Evolutionary conservation across 2,329 filamentous ascomycete genomes (phyloP), one percentile per base, ranked within the genome.

Genomic region (Colletotrichum scovillei): DNA sequence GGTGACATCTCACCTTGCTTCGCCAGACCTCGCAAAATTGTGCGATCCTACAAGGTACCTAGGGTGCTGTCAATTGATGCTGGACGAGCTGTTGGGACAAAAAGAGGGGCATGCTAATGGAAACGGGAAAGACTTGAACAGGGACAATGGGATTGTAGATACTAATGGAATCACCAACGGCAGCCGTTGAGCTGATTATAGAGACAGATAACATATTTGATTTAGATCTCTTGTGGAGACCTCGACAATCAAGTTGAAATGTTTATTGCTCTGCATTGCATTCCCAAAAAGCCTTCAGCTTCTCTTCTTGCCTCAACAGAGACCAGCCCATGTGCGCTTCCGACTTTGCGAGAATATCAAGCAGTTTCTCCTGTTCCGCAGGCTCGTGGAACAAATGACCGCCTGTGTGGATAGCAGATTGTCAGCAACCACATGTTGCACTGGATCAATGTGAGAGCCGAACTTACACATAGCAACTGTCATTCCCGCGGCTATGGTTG

Each of bases 1-100:
- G 58, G 83, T 88, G 16, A 84, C 80, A 1, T 78, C 77, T 5
- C 83, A 85, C 67, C 81, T 88, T 53, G 81, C 49, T 0, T 69
- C 67, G 14, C 69, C 75, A 4, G 71, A 74, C 22, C 64, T 78
- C 4, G 28, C 32, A 87, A 65, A 63, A 35, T 60, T 75, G 12
- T 75, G 74, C 53, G 64, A 75, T 58, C 72, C 74, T 5, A 74
- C 74, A 5, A 59, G 55, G 14, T 75, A 75, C 12, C 35, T 75
- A n/a, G 74, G 74, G 9, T 75, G 69, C 22, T 75, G 74, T 28
- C 74, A 73, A 22, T 42, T 73, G 11, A 75, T 75, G 74, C 46
- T 75, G 1, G 73, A 75, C 28, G 74, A 75, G 58, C 53, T 75
- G 11, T 28, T 74, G 7, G 56, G 49, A 19, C 55, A 71, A 16